A percentile compares a stretch with the other conserved stretches of the same genome.
Evolutionary conservation across 805 yeast genomes (phyloP).

Genomic region (Metschnikowia lachancei): DNA sequence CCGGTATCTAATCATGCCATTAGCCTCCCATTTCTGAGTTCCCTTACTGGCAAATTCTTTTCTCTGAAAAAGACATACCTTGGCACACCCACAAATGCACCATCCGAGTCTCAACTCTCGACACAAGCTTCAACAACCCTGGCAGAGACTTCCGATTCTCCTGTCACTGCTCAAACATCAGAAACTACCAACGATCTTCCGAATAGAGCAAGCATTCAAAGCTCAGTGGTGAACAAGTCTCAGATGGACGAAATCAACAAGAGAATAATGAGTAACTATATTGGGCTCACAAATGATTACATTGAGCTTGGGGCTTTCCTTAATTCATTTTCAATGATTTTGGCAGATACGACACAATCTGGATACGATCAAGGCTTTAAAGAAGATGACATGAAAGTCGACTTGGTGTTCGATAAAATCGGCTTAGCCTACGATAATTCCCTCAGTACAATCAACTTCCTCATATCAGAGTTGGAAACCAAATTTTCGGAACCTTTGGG

Average conservation of each 20-base stretch:
- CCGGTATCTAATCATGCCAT: constrained; percentile 29
- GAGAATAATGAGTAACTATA: constrained; percentile 50
- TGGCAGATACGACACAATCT: constrained; percentile 29
- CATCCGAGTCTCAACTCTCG: constrained; percentile 22
- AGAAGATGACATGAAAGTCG: constrained; percentile 30
- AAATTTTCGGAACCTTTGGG: constrained; percentile 67
- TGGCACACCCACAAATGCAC: neutral
- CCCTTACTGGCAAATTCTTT: constrained; percentile 13
- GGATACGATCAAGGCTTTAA: constrained; percentile 19
- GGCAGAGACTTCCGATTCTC: constrained; percentile 21
- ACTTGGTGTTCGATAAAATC: constrained; percentile 59
- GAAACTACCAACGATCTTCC: constrained; percentile 15
- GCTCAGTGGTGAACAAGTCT: constrained; percentile 21
- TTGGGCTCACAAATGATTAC: constrained; percentile 60
- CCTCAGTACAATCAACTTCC: constrained; percentile 48
- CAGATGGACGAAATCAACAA: constrained; percentile 59
- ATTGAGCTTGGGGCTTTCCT: constrained; percentile 69
- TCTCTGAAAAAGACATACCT: constrained; percentile 1
- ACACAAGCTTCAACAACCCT: constrained; percentile 17
- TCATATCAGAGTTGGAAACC: constrained; percentile 52
- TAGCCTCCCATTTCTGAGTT: constrained; percentile 32
- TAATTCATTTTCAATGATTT: constrained; percentile 53
- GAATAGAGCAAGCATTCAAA: constrained; percentile 13
- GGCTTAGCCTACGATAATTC: constrained; percentile 84
- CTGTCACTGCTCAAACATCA: constrained; percentile 2